These are phyloP conservation scores for Daldinia bambusicola DNA, from an alignment of 495 filamentous ascomycete genomes.

Conservation along the genomic window DNA sequence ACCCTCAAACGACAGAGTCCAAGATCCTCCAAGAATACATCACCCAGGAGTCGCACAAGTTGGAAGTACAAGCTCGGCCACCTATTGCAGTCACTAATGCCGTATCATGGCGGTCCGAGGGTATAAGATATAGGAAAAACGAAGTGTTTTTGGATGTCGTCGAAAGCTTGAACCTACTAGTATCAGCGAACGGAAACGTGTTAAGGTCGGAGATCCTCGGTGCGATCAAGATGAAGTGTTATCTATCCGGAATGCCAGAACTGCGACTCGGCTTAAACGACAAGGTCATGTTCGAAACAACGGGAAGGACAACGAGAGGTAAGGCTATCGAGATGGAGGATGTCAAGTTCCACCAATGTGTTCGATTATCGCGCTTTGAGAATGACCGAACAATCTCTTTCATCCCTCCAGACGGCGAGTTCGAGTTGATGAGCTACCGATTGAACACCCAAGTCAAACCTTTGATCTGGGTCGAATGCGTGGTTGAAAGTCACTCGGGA, in stretches of 20 bases:
- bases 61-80: constrained; percentile 98
- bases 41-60: constrained; percentile 98
- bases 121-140: constrained; percentile 98
- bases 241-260: constrained; percentile 98
- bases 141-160: constrained; percentile 98
- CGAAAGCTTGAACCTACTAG: constrained; percentile 95
- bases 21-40: constrained; percentile 99
- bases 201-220: constrained; percentile 96
- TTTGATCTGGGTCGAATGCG: constrained; percentile 98
- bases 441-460: constrained; percentile 99
- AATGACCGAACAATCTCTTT: constrained; percentile 99
- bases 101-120: constrained; percentile 97
- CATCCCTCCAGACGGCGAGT: constrained; percentile 97
- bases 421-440: constrained; percentile 99
- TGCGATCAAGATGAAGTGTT: constrained; percentile 99
- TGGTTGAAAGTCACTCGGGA: constrained; percentile 94
- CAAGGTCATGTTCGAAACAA: constrained; percentile 99
- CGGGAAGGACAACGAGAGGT: constrained; percentile 90
- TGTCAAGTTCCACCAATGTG: constrained; percentile 99
- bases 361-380: constrained; percentile 93
- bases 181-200: constrained; percentile 94
- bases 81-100: constrained; percentile 99
- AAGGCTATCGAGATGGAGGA: constrained; percentile 99
- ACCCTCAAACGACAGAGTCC: constrained; percentile 97
- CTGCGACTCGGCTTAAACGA: constrained; percentile 95